These are phyloP conservation scores for Phyllostachys edulis DNA, from an alignment of 176 grass and related monocot species.

Conservation along the genomic window DNA sequence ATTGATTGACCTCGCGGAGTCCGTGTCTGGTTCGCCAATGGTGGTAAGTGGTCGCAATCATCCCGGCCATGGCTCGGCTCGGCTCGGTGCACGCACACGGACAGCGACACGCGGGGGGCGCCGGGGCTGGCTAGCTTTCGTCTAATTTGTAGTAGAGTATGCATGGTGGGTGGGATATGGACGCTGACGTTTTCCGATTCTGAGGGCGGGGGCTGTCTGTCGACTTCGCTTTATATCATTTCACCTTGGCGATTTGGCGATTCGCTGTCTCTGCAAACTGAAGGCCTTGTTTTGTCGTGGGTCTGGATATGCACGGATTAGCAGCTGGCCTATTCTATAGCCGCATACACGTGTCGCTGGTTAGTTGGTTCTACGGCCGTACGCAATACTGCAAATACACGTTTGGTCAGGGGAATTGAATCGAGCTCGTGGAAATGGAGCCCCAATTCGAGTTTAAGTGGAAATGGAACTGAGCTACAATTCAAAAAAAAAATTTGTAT, in stretches of 20 bases:
- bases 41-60: conserved; percentile 22
- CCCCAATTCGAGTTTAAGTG: too few species aligned
- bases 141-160: background rate
- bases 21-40: background rate
- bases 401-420: background rate
- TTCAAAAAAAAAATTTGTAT: too few species aligned
- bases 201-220: background rate
- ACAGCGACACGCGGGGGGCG: background rate
- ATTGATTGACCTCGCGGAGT: background rate
- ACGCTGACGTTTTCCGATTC: conserved; percentile 13
- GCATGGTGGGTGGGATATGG: conserved; percentile 3
- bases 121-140: background rate
- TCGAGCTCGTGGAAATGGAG: too few species aligned
- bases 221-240: conserved; percentile 30
- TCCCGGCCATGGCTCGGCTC: conserved; percentile 29
- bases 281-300: background rate
- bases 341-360: conserved; percentile 3
- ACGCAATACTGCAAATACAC: too few species aligned
- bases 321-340: background rate
- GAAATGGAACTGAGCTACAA: too few species aligned
- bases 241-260: conserved; percentile 35
- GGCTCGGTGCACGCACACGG: conserved; percentile 2
- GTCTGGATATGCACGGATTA: conserved; percentile 12
- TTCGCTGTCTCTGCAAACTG: conserved; percentile 26
- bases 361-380: background rate